Base-by-base conservation (phyloP, 495 filamentous ascomycete genomes). In the Bathelium albidoporum region DNA sequence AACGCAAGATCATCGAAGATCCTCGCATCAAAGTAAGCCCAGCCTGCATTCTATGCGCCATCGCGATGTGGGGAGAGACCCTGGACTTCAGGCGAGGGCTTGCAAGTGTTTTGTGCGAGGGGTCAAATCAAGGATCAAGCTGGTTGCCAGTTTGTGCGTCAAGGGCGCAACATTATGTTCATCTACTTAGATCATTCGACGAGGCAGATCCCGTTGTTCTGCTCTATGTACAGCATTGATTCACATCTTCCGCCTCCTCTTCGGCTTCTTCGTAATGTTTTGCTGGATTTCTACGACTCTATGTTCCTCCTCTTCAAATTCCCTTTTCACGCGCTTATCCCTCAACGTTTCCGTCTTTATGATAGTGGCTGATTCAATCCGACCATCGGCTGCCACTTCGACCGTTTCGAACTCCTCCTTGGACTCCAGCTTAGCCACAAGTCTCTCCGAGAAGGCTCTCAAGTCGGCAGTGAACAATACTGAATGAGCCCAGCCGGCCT, bases 401-500 rank as follows among this genome's bases (percentile, higher is more conserved):
- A 73, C 65, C 2, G 41, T 64, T 58, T 70, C 28, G 2, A 65
- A 62, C 62, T 78, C 74, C 29, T 79, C 70, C 62, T 80, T 74
- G 1, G 77, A 75, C 59, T 84, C 76, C 4, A 77, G 72, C 66
- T 87, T 82, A 1, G 79, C 71, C 14, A 80, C 73, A 29, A 85
- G 70, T 58, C 79, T 72, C 64, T 89, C 88, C 10, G 90, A 83
- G 71, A 97, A 97, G 0, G 88, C 84, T 71, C 85, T 88, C 55
- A 99, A 74, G 72, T 99, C 91, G 2, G 94, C 95, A 0, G 94
- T 94, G 72, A 99, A 99, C 4, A 99, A 81, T 20, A 98, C 95
- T 43, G 87, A 93, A 74, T 99, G 94, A 1, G 94, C 95, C 95
- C 95, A 99, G 1, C 94, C 94, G 11, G 94, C 94, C 67, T 97